Evolutionary conservation across 805 yeast genomes (phyloP), one percentile per base, ranked within the genome.

Genomic region (Starmera dryadoides): DNA sequence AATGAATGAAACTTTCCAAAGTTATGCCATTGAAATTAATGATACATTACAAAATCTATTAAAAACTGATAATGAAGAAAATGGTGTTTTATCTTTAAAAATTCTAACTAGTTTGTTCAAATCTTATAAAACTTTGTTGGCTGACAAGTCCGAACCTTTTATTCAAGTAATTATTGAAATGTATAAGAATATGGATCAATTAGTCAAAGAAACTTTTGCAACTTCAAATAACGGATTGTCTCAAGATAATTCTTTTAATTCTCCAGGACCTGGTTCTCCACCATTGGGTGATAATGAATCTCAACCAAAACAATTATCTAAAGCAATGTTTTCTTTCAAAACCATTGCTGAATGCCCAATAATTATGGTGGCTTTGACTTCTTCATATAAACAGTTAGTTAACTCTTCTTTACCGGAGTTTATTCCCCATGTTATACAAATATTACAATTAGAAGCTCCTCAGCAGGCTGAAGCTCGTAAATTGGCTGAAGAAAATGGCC

Each of bases 291-390:
- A 58, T 4, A 68, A 64, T 25, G 72, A 69, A 7, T 45, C 68
- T 2, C 44, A 64, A 17, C 55, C 74, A 7, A 79, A 78, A 42
- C 64, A 72, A 3, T 66, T 88, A 39, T 72, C 73, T 33, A 75
- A 73, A 44, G 82, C 96, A 4, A 74, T 86, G 73, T 70, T 59
- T 47, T 88, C 97, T 1, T 91, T 93, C 70, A 89, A 88, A 56
- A 86, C 91, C 12, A 71, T 93, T 43, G 86, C 96, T 0, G 99
- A 93, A 59, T 89, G 98, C 56, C 99, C 99, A 9, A 91, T 93
- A 30, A 88, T 96, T 4, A 84, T 93, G 81, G 98, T 93, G 3
- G 79, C 96, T 7, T 67, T 94, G 38, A 87, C 86, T 52, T 85
- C 96, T 1, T 79, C 95, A 0, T 88, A 89, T 63, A 86, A 88